phyloP scores from a whole-genome alignment of 2,329 filamentous ascomycete species.

The Apiospora aurea region DNA sequence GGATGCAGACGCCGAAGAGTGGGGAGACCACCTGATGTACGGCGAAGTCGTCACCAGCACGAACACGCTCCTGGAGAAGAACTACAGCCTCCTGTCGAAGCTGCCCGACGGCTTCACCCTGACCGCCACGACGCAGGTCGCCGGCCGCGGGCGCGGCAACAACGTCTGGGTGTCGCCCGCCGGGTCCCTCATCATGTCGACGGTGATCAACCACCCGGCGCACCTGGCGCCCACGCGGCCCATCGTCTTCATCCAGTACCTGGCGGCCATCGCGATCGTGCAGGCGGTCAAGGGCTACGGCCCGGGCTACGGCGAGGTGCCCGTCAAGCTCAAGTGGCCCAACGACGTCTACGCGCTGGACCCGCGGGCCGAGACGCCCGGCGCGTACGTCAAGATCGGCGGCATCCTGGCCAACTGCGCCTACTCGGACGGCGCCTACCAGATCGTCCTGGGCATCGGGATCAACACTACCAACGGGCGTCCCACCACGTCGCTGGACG shows the following conservation, averaged over 20 bases:
- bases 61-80: conserved; percentile 92
- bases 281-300: conserved; percentile 84
- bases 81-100: conserved; percentile 75
- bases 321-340: conserved; percentile 93
- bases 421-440: conserved; percentile 79
- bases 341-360: conserved; percentile 89
- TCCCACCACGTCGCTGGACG: conserved; percentile 87
- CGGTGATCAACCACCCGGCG: conserved; percentile 82
- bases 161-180: conserved; percentile 96
- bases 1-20: conserved; percentile 65
- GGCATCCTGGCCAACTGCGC: conserved; percentile 91
- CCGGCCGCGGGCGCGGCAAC: conserved; percentile 84
- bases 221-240: conserved; percentile 75
- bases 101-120: conserved; percentile 88
- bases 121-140: conserved; percentile 85
- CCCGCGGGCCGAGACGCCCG: conserved; percentile 56
- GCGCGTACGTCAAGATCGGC: conserved; percentile 85
- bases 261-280: conserved; percentile 86
- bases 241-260: conserved; percentile 92
- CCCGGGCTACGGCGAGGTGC: conserved; percentile 74
- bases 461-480: conserved; percentile 84
- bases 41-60: conserved; percentile 94
- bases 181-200: conserved; percentile 87
- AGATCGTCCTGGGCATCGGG: conserved; percentile 85
- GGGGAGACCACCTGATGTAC: conserved; percentile 83